Conservation (phyloP, 1,139 yeast species). For the Taphrina communis region DNA sequence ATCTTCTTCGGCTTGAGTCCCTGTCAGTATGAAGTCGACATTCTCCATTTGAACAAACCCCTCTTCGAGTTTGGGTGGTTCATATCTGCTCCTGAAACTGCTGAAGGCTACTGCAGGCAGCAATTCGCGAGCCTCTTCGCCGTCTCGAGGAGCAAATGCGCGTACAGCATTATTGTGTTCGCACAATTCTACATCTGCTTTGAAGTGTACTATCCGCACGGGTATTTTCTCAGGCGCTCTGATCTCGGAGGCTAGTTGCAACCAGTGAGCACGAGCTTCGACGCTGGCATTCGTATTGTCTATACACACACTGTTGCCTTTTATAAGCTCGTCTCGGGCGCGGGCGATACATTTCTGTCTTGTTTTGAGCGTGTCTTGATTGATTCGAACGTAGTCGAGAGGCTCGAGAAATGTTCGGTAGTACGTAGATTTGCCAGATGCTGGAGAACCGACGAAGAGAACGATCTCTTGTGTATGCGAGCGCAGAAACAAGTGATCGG, state of each 20-base stretch:
- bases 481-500: slow-evolving; percentile 10
- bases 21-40: slow-evolving; percentile 24
- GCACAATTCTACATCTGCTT: slow-evolving; percentile 25
- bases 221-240: background rate
- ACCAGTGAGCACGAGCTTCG: slow-evolving; percentile 39
- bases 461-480: slow-evolving; percentile 35
- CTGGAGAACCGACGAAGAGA: slow-evolving; percentile 41
- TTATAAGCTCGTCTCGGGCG: slow-evolving; percentile 25
- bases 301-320: slow-evolving; percentile 39
- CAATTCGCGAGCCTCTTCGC: slow-evolving; percentile 23
- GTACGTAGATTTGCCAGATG: slow-evolving; percentile 41
- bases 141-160: slow-evolving; percentile 16
- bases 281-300: slow-evolving; percentile 41
- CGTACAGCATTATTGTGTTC: slow-evolving; percentile 42
- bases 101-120: slow-evolving; percentile 38
- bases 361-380: slow-evolving; percentile 42
- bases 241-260: slow-evolving; percentile 22
- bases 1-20: slow-evolving; percentile 20
- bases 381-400: slow-evolving; percentile 39
- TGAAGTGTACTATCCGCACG: slow-evolving; percentile 19
- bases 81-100: slow-evolving; percentile 27
- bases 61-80: slow-evolving; percentile 33
- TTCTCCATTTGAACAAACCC: slow-evolving; percentile 22
- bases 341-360: slow-evolving; percentile 31
- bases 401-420: slow-evolving; percentile 27